These are phyloP conservation scores for Pseudognaphalium luteoalbum DNA, from an alignment of 129 eudicot species.

Conservation along the genomic window DNA sequence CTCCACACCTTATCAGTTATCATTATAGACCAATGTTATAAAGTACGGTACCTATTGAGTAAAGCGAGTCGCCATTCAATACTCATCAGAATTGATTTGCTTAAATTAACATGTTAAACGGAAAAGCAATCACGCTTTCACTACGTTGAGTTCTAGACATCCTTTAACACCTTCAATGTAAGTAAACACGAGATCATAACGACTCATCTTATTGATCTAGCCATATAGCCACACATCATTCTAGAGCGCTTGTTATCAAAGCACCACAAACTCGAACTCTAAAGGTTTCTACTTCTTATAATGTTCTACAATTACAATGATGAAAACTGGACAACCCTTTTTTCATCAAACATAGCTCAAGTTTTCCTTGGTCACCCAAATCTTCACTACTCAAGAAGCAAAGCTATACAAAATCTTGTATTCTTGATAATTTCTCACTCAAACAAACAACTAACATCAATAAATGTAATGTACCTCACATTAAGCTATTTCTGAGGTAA, in stretches of 20 bases:
- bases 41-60: too few species aligned
- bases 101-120: background rate
- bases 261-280: background rate
- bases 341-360: background rate
- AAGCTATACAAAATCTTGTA: background rate
- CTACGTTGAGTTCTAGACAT: background rate
- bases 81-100: background rate
- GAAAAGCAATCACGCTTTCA: background rate
- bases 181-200: background rate
- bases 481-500: slow-evolving; percentile 25
- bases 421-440: slow-evolving; percentile 1
- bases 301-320: background rate
- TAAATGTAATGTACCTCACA: slow-evolving; percentile 20
- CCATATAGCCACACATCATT: background rate
- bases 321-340: background rate
- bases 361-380: background rate
- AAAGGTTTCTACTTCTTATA: background rate
- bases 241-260: background rate
- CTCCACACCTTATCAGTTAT: too few species aligned
- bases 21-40: too few species aligned
- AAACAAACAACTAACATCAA: slow-evolving; percentile 1
- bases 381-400: background rate
- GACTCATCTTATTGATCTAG: background rate
- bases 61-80: too few species aligned
- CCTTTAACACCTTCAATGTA: background rate